A percentile compares a stretch with the other conserved stretches of the same genome.
These are phyloP conservation scores for apple (Malus domestica) DNA, from an alignment of 306 rosid genomes.

Conservation along the genomic window DNA sequence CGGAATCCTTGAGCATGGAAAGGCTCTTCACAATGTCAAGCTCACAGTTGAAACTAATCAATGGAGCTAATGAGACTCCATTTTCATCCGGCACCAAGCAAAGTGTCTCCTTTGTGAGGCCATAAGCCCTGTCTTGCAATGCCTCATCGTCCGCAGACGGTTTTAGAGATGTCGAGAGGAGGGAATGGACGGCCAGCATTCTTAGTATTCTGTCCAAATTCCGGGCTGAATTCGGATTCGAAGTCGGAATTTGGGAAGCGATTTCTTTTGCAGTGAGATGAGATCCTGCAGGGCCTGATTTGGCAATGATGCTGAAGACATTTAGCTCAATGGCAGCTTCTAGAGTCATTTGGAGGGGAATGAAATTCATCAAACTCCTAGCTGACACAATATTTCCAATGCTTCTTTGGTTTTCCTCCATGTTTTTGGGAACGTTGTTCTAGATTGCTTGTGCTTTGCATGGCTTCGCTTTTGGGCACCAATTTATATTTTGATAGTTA, in stretches of 20 bases:
- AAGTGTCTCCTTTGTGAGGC: background rate
- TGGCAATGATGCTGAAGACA: slow-evolving; percentile 11
- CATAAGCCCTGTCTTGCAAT: background rate
- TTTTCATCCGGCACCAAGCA: background rate
- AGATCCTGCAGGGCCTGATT: slow-evolving; percentile 1
- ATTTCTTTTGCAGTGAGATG: slow-evolving; percentile 8
- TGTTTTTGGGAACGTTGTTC: background rate
- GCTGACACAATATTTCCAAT: background rate
- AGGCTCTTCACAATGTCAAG: background rate
- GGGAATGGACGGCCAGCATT: background rate
- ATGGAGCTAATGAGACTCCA: background rate
- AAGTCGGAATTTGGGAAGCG: background rate
- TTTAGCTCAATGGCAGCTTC: slow-evolving; percentile 14
- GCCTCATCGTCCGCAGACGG: background rate
- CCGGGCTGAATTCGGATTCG: background rate
- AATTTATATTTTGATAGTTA: background rate
- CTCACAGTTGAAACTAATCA: background rate
- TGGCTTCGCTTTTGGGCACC: background rate
- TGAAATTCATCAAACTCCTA: background rate
- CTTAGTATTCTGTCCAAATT: slow-evolving; percentile 5
- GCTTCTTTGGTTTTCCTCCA: background rate
- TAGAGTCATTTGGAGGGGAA: background rate
- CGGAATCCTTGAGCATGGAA: background rate
- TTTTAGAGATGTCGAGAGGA: background rate
- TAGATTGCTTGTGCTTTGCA: background rate